Conservation (phyloP, 768 basidiomycete genomes). For the Termitomyces sp. region DNA sequence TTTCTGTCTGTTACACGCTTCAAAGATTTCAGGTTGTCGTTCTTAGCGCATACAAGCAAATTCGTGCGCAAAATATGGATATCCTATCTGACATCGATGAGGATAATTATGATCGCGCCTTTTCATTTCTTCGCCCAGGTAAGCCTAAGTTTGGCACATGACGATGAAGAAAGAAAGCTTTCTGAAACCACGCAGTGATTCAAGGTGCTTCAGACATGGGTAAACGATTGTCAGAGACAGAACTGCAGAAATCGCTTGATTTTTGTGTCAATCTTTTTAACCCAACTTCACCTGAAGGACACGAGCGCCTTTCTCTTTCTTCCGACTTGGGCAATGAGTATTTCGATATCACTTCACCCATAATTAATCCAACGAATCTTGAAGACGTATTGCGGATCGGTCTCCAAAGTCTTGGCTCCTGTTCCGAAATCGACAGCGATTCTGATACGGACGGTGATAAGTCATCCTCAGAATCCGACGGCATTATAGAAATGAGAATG, state of each 20-base stretch:
- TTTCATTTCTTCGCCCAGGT: constrained; percentile 59
- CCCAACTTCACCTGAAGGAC: constrained; percentile 60
- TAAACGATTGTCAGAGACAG: constrained; percentile 58
- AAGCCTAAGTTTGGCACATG: constrained; percentile 6
- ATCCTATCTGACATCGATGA: constrained; percentile 61
- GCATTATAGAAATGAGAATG: constrained; percentile 38
- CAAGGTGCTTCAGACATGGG: constrained; percentile 81
- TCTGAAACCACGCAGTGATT: constrained; percentile 44
- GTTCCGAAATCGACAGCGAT: constrained; percentile 8
- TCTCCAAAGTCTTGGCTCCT: not conserved
- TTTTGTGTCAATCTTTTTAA: constrained; percentile 73
- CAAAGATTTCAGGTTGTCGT: constrained; percentile 62
- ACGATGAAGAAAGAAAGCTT: not conserved
- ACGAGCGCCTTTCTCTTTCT: constrained; percentile 31
- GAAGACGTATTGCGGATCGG: constrained; percentile 27
- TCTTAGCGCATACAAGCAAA: constrained; percentile 70
- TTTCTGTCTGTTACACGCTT: not conserved
- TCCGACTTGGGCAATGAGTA: constrained; percentile 30
- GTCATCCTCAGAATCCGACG: constrained; percentile 29
- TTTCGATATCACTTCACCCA: constrained; percentile 47
- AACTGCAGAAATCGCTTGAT: constrained; percentile 70
- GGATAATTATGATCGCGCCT: constrained; percentile 66
- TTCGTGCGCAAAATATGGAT: constrained; percentile 49
- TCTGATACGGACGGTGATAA: constrained; percentile 12
- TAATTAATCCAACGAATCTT: constrained; percentile 38